Percentiles rank a stretch among this genome's conserved stretches.
Conservation (phyloP, 352 stramenopile species). For the Phytophthora crassamura region DNA sequence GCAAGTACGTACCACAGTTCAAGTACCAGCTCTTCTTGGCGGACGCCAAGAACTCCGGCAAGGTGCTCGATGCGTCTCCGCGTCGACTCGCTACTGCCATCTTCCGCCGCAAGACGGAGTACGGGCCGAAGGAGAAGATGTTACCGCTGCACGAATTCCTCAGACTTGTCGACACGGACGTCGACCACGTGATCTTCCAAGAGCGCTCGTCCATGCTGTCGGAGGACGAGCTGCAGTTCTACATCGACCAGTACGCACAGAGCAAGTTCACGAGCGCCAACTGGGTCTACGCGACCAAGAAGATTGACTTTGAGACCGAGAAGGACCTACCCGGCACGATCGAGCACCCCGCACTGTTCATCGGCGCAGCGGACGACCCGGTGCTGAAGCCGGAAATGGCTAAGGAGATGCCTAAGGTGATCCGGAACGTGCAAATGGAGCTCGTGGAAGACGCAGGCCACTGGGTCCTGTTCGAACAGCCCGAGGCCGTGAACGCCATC, state of each 20-base stretch:
- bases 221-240: constrained; percentile 53
- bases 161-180: constrained; percentile 24
- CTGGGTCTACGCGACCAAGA: constrained; percentile 49
- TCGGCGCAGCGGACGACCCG: constrained; percentile 44
- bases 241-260: constrained; percentile 45
- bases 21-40: constrained; percentile 50
- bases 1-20: constrained; percentile 40
- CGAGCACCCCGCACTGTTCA: constrained; percentile 51
- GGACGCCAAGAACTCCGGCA: constrained; percentile 35
- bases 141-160: constrained; percentile 39
- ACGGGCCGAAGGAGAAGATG: constrained; percentile 23
- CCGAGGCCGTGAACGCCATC: constrained; percentile 47
- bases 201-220: constrained; percentile 44
- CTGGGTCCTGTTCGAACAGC: constrained; percentile 49
- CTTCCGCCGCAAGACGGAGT: constrained; percentile 40
- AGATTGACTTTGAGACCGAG: constrained; percentile 57
- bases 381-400: constrained; percentile 58
- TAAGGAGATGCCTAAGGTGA: constrained; percentile 43
- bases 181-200: constrained; percentile 41
- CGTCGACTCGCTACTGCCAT: constrained; percentile 41
- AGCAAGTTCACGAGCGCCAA: constrained; percentile 45
- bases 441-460: constrained; percentile 49
- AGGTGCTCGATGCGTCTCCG: constrained; percentile 39
- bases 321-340: constrained; percentile 38
- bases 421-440: constrained; percentile 48